Percentiles rank a stretch among this genome's conserved stretches.
Conservation (phyloP, 805 yeast species). For the Cyberlindnera sargentensis region DNA sequence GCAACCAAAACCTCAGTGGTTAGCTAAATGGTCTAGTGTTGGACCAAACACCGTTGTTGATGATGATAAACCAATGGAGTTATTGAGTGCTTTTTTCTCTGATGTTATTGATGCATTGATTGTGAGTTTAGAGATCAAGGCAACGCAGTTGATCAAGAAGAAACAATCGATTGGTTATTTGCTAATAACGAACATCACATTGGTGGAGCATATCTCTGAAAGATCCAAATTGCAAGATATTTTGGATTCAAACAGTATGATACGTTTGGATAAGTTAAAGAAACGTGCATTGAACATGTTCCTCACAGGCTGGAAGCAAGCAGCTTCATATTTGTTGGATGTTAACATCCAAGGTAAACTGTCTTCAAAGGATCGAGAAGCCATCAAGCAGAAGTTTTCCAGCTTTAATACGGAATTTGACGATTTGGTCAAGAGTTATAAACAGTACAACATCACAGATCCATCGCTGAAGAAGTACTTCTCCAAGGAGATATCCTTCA, state of each 20-base stretch:
- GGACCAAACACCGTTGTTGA: conserved; percentile 32
- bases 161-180: conserved; percentile 55
- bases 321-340: conserved; percentile 72
- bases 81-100: conserved; percentile 63
- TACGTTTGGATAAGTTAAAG: conserved; percentile 58
- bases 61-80: conserved; percentile 38
- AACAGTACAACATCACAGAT: conserved; percentile 60
- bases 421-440: conserved; percentile 59
- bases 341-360: conserved; percentile 58
- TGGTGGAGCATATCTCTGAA: conserved; percentile 67
- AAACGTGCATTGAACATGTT: conserved; percentile 69
- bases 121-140: conserved; percentile 54
- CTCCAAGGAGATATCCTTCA: conserved; percentile 63
- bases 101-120: conserved; percentile 75
- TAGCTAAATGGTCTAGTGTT: conserved; percentile 41
- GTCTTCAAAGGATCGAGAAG: conserved; percentile 70
- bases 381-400: conserved; percentile 75
- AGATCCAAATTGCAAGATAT: conserved; percentile 49
- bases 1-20: conserved; percentile 47
- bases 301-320: conserved; percentile 71
- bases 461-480: conserved; percentile 54
- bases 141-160: conserved; percentile 29
- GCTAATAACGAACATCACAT: conserved; percentile 60
- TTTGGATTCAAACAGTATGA: conserved; percentile 52
- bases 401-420: conserved; percentile 82